These are phyloP conservation scores for Sclerospora graminicola DNA, from an alignment of 352 stramenopile genomes.

Conservation along the genomic window DNA sequence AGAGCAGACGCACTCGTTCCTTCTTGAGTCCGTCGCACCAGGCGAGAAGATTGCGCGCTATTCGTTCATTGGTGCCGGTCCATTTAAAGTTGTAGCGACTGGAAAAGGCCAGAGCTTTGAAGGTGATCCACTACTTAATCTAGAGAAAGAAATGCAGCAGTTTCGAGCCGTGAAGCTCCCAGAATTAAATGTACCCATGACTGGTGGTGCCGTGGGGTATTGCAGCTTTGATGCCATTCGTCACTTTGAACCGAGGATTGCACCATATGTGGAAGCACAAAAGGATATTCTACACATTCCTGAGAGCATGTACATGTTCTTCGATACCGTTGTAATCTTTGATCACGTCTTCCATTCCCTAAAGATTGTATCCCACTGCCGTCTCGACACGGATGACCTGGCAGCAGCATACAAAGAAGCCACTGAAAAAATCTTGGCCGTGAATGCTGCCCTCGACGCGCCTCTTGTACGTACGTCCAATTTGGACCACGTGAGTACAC, in stretches of 20 bases:
- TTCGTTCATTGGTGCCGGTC: conserved; percentile 82
- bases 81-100: conserved; percentile 66
- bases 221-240: conserved; percentile 84
- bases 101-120: conserved; percentile 44
- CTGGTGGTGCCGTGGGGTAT: conserved; percentile 80
- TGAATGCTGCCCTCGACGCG: conserved; percentile 52
- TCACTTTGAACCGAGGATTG: conserved; percentile 81
- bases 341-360: conserved; percentile 87
- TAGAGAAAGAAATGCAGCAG: conserved; percentile 73
- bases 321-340: conserved; percentile 84
- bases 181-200: conserved; percentile 75
- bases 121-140: conserved; percentile 62
- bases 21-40: conserved; percentile 77
- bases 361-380: conserved; percentile 81
- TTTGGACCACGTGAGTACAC: conserved; percentile 40
- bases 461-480: conserved; percentile 46
- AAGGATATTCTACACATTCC: conserved; percentile 72
- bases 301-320: conserved; percentile 88
- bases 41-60: conserved; percentile 84
- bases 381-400: conserved; percentile 57
- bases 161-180: conserved; percentile 61
- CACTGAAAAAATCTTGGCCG: conserved; percentile 57
- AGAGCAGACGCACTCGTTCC: conserved; percentile 72
- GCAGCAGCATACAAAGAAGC: conserved; percentile 57
- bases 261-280: conserved; percentile 64